phyloP scores from a whole-genome alignment of 768 basidiomycete species.

The Filobasidium wieringae region DNA sequence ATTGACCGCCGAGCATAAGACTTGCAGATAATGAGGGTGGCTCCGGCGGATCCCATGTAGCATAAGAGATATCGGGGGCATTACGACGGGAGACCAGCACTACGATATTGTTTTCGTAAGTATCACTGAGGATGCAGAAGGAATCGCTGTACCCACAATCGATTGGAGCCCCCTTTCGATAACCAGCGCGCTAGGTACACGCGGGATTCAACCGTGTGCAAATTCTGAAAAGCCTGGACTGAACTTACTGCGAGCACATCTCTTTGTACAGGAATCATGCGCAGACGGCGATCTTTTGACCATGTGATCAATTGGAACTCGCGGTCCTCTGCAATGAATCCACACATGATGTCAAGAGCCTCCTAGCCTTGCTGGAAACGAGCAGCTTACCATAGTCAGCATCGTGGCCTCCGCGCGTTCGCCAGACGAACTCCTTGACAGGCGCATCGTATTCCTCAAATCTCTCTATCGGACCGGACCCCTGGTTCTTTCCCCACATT shows the following conservation, averaged over 20 bases:
- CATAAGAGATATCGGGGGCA: constrained; percentile 37
- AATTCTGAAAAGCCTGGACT: background rate
- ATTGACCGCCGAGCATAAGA: background rate
- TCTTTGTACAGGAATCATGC: constrained; percentile 75
- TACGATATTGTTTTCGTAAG: background rate
- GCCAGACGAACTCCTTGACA: constrained; percentile 97
- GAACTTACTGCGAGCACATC: constrained; percentile 55
- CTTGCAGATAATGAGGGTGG: background rate
- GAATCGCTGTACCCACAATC: background rate
- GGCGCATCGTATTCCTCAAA: constrained; percentile 86
- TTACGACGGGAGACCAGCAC: constrained; percentile 37
- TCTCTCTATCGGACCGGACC: constrained; percentile 45
- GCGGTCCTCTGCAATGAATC: constrained; percentile 43
- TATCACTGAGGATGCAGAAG: background rate
- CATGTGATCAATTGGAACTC: constrained; percentile 58
- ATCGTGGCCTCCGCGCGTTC: constrained; percentile 47
- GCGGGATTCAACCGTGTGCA: background rate
- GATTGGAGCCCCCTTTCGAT: constrained; percentile 35
- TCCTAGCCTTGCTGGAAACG: background rate
- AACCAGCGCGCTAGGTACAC: constrained; percentile 34
- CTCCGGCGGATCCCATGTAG: constrained; percentile 6
- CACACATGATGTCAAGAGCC: background rate
- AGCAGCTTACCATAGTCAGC: constrained; percentile 47
- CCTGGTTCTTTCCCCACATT: constrained; percentile 54
- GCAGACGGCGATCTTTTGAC: constrained; percentile 81